Evolutionary conservation across 495 filamentous ascomycete genomes (phyloP), one percentile per base, ranked within the genome.

Genomic region (Amphirosellinia nigrospora): DNA sequence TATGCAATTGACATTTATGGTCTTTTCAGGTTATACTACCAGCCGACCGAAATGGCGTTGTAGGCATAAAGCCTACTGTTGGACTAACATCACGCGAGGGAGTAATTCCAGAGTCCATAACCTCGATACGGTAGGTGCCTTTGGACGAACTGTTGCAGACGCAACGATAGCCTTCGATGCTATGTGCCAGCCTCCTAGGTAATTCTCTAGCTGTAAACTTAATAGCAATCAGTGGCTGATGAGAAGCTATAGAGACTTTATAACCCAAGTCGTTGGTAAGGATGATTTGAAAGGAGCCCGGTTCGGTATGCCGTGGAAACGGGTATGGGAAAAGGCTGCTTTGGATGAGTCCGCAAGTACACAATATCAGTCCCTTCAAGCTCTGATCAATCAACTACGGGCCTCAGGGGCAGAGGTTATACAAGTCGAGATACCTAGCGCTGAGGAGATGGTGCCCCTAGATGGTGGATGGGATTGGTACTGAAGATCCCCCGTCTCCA

Each of bases 271-370:
- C 34, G 79, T 82, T 30, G 82, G 79, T 66, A 85, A 83, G 68
- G 69, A 75, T 26, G 85, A 84, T 21, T 83, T 93, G 15, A 78
- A 86, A 75, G 88, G 86, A 13, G 90, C 90, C 6, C 80, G 77
- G 0, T 93, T 94, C 67, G 91, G 91, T 62, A 75, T 94, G 10
- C 91, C 91, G 30, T 92, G 90, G 91, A 68, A 85, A 50, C 86
- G 83, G 50, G 90, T 92, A 78, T 94, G 91, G 91, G 77, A 79
- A 10, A 78, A 85, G 19, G 89, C 85, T 16, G 82, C 87, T 65
- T 38, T 19, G 2, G 26, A 32, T 23, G 10, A 52, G 21, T 39
- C 41, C 1, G 41, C 41, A 16, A 32, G 13, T 3, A 1, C 45
- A 2, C 53, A 69, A 5, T 69, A 69, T 32, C 43, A 39, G 26